Evolutionary conservation across 768 basidiomycete species (phyloP).

Genomic region (Collybia sp.): DNA sequence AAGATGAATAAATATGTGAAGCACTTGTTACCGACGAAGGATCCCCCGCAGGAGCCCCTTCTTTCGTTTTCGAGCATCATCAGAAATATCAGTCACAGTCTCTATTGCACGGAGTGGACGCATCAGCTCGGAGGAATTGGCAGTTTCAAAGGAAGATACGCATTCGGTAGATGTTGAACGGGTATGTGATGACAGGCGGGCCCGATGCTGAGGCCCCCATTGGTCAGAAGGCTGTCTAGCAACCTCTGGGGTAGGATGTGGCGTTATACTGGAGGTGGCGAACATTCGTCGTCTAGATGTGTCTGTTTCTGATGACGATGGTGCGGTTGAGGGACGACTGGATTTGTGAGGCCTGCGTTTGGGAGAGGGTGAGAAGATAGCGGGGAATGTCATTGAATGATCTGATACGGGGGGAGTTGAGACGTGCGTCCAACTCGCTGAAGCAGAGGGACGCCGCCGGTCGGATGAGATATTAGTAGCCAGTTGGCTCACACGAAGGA

Average conservation of each 20-base stretch:
- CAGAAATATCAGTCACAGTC: constrained; percentile 22
- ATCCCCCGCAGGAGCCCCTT: constrained; percentile 40
- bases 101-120: constrained; percentile 14
- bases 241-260: constrained; percentile 11
- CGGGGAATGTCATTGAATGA: constrained; percentile 2
- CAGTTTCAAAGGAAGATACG: constrained; percentile 27
- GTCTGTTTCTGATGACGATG: constrained; percentile 27
- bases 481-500: constrained; percentile 61
- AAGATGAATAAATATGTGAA: no score
- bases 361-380: constrained; percentile 6
- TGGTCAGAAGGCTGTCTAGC: constrained; percentile 12
- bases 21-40: constrained; percentile 27
- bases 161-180: constrained; percentile 59
- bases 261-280: constrained; percentile 11
- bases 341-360: constrained; percentile 15
- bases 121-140: constrained; percentile 10
- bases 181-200: constrained; percentile 24
- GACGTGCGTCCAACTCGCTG: constrained; percentile 4
- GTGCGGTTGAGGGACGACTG: constrained; percentile 46
- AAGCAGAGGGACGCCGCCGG: constrained; percentile 11
- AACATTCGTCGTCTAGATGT: constrained; percentile 17
- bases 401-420: background rate
- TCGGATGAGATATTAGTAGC: constrained; percentile 33
- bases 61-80: constrained; percentile 35
- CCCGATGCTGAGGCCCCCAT: constrained; percentile 12